Percentiles rank a stretch among this genome's conserved stretches.
phyloP scores from a whole-genome alignment of 1,139 yeast genomes.

The Pichia sp. region DNA sequence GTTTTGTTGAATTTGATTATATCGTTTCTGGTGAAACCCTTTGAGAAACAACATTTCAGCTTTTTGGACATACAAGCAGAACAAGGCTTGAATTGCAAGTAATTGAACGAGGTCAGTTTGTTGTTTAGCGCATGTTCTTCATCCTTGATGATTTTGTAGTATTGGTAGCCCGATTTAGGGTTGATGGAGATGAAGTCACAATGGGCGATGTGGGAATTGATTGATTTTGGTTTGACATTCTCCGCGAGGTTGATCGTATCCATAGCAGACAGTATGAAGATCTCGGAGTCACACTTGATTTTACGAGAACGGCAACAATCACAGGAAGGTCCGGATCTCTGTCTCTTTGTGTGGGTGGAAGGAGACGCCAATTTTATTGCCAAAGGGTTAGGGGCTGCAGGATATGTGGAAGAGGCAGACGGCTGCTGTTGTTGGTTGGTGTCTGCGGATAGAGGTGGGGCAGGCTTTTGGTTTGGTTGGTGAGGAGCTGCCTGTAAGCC shows the following conservation, averaged over 20 bases:
- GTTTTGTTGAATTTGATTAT: conserved; percentile 34
- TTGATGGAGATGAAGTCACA: conserved; percentile 27
- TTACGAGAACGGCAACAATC: conserved; percentile 68
- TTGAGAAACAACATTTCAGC: conserved; percentile 47
- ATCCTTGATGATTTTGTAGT: conserved; percentile 25
- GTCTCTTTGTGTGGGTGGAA: conserved; percentile 34
- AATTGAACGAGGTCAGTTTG: conserved; percentile 24
- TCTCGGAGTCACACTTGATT: conserved; percentile 71
- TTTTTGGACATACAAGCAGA: conserved; percentile 44
- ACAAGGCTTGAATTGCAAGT: conserved; percentile 48
- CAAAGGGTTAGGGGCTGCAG: not conserved
- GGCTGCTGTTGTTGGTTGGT: not conserved
- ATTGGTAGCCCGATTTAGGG: conserved; percentile 24
- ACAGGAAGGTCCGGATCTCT: conserved; percentile 72
- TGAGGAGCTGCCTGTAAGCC: not conserved
- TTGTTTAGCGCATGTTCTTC: conserved; percentile 16
- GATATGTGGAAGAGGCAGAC: not conserved
- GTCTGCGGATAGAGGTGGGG: too few species aligned
- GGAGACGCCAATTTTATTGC: conserved; percentile 32
- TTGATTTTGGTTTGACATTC: not conserved
- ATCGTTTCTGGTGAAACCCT: conserved; percentile 59
- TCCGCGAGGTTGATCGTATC: conserved; percentile 15
- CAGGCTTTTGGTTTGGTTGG: too few species aligned
- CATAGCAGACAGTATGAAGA: conserved; percentile 32
- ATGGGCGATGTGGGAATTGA: conserved; percentile 27